These are phyloP conservation scores for Wickerhamia fluorescens DNA, from an alignment of 805 yeast species.

Conservation along the genomic window DNA sequence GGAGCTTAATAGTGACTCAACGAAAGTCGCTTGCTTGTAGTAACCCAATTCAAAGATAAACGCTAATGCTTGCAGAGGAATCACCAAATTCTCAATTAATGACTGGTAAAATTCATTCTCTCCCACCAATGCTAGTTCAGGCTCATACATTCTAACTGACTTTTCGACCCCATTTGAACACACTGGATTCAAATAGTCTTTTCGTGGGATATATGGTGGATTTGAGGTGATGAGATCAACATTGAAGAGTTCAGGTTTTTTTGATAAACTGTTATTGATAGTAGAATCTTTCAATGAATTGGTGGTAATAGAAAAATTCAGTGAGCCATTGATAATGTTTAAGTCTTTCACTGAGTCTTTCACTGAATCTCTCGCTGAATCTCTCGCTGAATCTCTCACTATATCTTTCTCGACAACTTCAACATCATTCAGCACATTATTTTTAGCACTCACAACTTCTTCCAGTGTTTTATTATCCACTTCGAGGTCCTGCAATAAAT, in stretches of 20 bases:
- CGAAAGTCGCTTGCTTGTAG: slow-evolving; percentile 43
- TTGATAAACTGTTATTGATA: too few species aligned
- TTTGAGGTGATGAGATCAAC: slow-evolving; percentile 67
- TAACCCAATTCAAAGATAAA: slow-evolving; percentile 79
- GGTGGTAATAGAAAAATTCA: too few species aligned
- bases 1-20: slow-evolving; percentile 16
- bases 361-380: too few species aligned
- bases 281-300: too few species aligned
- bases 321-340: background rate
- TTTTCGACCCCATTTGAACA: slow-evolving; percentile 38
- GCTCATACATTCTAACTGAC: slow-evolving; percentile 72
- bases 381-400: too few species aligned
- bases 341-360: too few species aligned
- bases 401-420: too few species aligned
- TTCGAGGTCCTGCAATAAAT: too few species aligned
- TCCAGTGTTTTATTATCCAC: too few species aligned
- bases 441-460: too few species aligned
- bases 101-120: slow-evolving; percentile 62
- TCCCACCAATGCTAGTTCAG: slow-evolving; percentile 73
- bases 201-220: slow-evolving; percentile 76
- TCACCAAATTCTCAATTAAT: slow-evolving; percentile 40
- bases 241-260: slow-evolving; percentile 2
- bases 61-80: slow-evolving; percentile 37
- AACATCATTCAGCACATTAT: too few species aligned
- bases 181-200: slow-evolving; percentile 33